Evolutionary conservation across 164 flowering plant species (phyloP).

Genomic region (Dillenia turbinata): DNA sequence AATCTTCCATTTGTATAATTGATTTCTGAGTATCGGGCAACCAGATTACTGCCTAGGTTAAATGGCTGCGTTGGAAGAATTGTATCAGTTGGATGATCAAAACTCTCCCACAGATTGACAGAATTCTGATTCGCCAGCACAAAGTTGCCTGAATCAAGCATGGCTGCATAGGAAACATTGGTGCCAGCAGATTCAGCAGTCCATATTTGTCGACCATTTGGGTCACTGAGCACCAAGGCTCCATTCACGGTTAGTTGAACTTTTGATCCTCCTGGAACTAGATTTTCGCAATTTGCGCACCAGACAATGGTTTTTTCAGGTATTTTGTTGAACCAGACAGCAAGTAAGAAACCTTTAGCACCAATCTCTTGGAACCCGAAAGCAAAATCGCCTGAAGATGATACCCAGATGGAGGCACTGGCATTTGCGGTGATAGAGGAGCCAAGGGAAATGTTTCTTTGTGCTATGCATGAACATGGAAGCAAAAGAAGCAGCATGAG

Average conservation of each 20-base stretch:
- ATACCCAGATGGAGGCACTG: conserved; percentile 17
- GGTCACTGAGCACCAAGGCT: conserved; percentile 17
- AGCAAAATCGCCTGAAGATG: conserved; percentile 33
- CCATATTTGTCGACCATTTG: conserved; percentile 17
- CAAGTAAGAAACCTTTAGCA: conserved; percentile 14
- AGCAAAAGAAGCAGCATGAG: conserved; percentile 1
- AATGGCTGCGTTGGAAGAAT: conserved; percentile 37
- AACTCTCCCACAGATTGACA: conserved; percentile 23
- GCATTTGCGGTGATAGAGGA: conserved; percentile 16
- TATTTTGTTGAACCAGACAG: conserved; percentile 36
- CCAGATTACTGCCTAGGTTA: conserved; percentile 3
- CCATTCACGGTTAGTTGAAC: conserved; percentile 21
- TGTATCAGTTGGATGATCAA: conserved; percentile 34
- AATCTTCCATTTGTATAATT: conserved; percentile 36
- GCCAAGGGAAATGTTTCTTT: conserved; percentile 20
- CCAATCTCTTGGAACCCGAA: conserved; percentile 23
- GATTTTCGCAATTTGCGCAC: conserved; percentile 22
- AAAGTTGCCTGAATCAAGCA: conserved; percentile 49
- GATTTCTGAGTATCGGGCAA: conserved; percentile 14
- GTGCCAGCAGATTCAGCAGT: background rate
- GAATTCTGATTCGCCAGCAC: conserved; percentile 13
- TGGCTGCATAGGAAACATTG: conserved; percentile 21
- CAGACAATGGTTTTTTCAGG: conserved; percentile 29
- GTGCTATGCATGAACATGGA: conserved; percentile 8
- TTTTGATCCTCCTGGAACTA: conserved; percentile 23